Conservation (phyloP, 257 asterid genomes). For the Capsicum rhomboideum region DNA sequence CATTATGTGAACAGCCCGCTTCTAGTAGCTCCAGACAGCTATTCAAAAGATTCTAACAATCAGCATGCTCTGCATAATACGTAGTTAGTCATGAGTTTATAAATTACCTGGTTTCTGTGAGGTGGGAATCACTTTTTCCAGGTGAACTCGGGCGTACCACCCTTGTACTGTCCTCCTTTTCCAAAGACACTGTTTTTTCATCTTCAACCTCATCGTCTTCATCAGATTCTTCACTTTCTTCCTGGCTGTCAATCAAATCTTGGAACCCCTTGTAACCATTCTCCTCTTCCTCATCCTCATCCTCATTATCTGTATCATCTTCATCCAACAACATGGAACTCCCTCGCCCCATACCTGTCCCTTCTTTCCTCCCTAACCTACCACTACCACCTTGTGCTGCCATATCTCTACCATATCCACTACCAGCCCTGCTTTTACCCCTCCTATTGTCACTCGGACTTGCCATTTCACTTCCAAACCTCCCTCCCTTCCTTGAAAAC, state of each 20-base stretch:
- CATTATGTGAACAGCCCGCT: neutral
- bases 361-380: slow-evolving; percentile 17
- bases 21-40: neutral
- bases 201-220: slow-evolving; percentile 27
- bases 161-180: neutral
- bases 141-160: slow-evolving; percentile 24
- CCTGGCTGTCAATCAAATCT: slow-evolving; percentile 60
- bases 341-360: slow-evolving; percentile 23
- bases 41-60: neutral
- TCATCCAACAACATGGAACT: slow-evolving; percentile 33
- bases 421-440: slow-evolving; percentile 8
- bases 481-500: slow-evolving; percentile 27
- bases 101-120: slow-evolving; percentile 73
- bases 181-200: slow-evolving; percentile 7
- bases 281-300: slow-evolving; percentile 19
- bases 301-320: slow-evolving; percentile 26
- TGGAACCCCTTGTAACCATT: slow-evolving; percentile 42
- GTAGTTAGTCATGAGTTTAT: neutral
- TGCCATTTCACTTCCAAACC: slow-evolving; percentile 14
- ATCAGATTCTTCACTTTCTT: slow-evolving; percentile 30
- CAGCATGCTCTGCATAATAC: neutral
- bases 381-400: slow-evolving; percentile 30
- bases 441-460: slow-evolving; percentile 20
- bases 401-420: slow-evolving; percentile 15
- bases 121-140: slow-evolving; percentile 51